Percentiles rank a stretch among this genome's conserved stretches.
Evolutionary conservation across 2,329 filamentous ascomycete genomes (phyloP).

Genomic region (Uncinocarpus reesii): DNA sequence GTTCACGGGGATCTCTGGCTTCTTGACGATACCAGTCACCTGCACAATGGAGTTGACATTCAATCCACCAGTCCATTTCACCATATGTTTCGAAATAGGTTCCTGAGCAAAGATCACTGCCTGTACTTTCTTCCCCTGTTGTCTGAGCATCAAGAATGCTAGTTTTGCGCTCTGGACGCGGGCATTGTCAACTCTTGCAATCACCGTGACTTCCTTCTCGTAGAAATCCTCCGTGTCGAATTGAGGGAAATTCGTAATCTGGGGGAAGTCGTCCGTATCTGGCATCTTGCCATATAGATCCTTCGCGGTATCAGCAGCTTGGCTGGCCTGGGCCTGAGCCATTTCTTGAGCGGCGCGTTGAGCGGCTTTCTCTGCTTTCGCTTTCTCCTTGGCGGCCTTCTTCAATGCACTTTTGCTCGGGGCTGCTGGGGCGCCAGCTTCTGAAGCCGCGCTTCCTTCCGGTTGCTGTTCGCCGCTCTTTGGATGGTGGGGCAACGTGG

Average conservation of each 20-base stretch:
- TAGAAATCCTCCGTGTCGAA: conserved; percentile 48
- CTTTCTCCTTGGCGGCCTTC: conserved; percentile 82
- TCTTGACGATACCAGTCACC: conserved; percentile 70
- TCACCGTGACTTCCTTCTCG: conserved; percentile 62
- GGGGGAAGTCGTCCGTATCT: conserved; percentile 47
- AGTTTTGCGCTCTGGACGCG: conserved; percentile 84
- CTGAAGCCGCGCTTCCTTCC: conserved; percentile 27
- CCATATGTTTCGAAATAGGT: conserved; percentile 72
- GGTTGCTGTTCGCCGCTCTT: conserved; percentile 13
- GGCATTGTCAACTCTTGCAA: conserved; percentile 76
- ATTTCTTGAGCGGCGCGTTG: conserved; percentile 64
- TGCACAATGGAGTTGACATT: conserved; percentile 72
- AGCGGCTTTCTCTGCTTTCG: conserved; percentile 69
- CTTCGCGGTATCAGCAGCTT: conserved; percentile 50
- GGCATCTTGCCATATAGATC: conserved; percentile 70
- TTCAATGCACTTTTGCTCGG: conserved; percentile 72
- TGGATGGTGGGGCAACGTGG: conserved; percentile 15
- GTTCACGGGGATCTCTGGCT: conserved; percentile 77
- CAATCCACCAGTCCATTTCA: conserved; percentile 73
- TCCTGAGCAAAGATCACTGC: conserved; percentile 59
- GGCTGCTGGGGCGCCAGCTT: conserved; percentile 32
- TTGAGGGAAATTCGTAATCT: conserved; percentile 49
- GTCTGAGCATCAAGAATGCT: conserved; percentile 75
- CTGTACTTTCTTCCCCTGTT: conserved; percentile 71
- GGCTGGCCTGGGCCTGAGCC: conserved; percentile 54